A percentile compares a stretch with the other conserved stretches of the same genome.
These are phyloP conservation scores for Caryocar brasiliense DNA, from an alignment of 441 rosid genomes.

Conservation along the genomic window DNA sequence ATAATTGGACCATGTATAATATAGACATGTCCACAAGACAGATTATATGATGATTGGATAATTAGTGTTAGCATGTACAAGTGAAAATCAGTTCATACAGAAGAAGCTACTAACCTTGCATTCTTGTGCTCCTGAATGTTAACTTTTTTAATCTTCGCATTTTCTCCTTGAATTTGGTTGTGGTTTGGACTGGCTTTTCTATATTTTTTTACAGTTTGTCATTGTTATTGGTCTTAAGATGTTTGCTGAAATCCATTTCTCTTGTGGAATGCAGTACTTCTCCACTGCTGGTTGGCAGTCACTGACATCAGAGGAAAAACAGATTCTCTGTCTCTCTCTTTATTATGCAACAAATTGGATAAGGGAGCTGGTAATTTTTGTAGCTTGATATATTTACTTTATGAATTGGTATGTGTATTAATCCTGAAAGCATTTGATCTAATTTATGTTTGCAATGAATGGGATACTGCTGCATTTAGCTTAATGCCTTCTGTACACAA, in stretches of 20 bases:
- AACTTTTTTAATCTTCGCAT: background rate
- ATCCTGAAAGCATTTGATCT: background rate
- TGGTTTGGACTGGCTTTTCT: background rate
- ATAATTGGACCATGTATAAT: too few relatives aligned
- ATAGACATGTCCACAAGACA: too few relatives aligned
- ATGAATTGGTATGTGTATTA: conserved; percentile 2
- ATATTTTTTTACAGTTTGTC: background rate
- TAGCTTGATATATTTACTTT: conserved; percentile 6
- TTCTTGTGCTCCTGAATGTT: background rate
- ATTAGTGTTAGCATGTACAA: too few relatives aligned
- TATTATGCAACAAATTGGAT: conserved; percentile 78
- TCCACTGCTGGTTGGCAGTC: conserved; percentile 43
- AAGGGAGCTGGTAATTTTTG: conserved; percentile 56
- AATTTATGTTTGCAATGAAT: conserved; percentile 12
- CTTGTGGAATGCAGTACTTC: conserved; percentile 49
- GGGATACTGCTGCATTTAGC: conserved; percentile 34
- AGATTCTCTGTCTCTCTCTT: conserved; percentile 50
- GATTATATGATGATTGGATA: too few relatives aligned
- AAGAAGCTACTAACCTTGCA: too few relatives aligned
- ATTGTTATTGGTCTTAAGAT: background rate
- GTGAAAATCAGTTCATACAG: too few relatives aligned
- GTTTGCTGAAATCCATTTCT: conserved; percentile 24
- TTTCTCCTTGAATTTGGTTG: background rate
- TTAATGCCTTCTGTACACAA: conserved; percentile 78
- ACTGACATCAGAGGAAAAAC: conserved; percentile 59